These are phyloP conservation scores for Mycosphaerella sp. DNA, from an alignment of 2,329 filamentous ascomycete species.

Conservation along the genomic window DNA sequence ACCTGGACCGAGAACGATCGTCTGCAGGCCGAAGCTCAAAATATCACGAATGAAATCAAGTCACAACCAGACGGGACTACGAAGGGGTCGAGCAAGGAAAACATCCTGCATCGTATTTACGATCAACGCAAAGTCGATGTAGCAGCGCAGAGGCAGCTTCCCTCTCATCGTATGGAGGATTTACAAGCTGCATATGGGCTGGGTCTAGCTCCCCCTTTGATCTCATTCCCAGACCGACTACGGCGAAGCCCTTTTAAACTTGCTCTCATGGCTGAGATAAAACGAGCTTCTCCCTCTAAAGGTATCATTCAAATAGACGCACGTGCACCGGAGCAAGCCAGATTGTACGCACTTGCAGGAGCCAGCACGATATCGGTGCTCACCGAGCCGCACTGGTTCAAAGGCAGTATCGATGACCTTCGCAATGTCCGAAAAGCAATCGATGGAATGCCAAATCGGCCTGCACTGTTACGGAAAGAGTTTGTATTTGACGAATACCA, in stretches of 20 bases:
- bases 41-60: constrained; percentile 36
- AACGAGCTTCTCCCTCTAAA: constrained; percentile 92
- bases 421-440: constrained; percentile 79
- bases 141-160: constrained; percentile 72
- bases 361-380: constrained; percentile 98
- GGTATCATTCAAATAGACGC: constrained; percentile 84
- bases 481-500: constrained; percentile 99
- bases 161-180: constrained; percentile 75
- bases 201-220: constrained; percentile 73
- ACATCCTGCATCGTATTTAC: constrained; percentile 89
- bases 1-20: constrained; percentile 80
- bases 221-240: constrained; percentile 73
- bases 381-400: constrained; percentile 98
- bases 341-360: constrained; percentile 85
- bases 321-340: constrained; percentile 82
- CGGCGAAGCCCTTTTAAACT: constrained; percentile 78
- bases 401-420: constrained; percentile 91
- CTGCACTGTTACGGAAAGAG: constrained; percentile 88
- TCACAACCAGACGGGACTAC: constrained; percentile 21
- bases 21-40: constrained; percentile 38
- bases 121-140: constrained; percentile 70
- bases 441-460: constrained; percentile 85
- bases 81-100: constrained; percentile 57
- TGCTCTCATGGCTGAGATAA: constrained; percentile 96
- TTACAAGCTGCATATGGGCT: constrained; percentile 82